Conservation (phyloP, 106 monocot species). For the Platanthera zijinensis region DNA sequence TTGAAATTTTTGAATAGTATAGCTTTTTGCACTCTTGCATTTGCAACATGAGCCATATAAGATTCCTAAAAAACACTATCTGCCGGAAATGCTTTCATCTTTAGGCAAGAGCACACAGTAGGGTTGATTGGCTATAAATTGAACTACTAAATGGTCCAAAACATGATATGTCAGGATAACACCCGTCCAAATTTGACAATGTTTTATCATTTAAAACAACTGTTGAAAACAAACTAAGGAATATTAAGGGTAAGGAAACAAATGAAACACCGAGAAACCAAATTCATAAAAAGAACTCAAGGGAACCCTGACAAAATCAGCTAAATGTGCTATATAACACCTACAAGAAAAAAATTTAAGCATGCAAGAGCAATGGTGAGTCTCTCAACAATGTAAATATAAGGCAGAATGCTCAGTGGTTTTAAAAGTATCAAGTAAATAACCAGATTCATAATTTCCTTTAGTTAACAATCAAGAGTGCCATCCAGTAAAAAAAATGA, state of each 20-base stretch:
- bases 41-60: too few relatives aligned
- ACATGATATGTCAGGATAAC: neutral
- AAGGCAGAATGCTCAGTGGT: neutral
- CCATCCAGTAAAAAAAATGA: neutral
- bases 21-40: too few relatives aligned
- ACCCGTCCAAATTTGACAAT: neutral
- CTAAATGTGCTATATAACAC: neutral
- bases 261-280: neutral
- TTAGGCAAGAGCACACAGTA: neutral
- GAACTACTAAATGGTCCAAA: neutral
- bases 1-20: too few relatives aligned
- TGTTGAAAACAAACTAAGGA: neutral
- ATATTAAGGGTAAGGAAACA: neutral
- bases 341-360: neutral
- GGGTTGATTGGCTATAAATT: neutral
- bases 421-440: neutral
- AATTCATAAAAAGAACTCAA: too few relatives aligned
- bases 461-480: neutral
- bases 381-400: neutral
- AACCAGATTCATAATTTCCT: neutral
- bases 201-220: neutral
- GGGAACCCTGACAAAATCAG: too few relatives aligned
- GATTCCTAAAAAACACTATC: neutral
- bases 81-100: neutral
- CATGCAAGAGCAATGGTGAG: neutral